These are phyloP conservation scores for Spergularia marina DNA, from an alignment of 148 eudicot genomes.

Conservation along the genomic window DNA sequence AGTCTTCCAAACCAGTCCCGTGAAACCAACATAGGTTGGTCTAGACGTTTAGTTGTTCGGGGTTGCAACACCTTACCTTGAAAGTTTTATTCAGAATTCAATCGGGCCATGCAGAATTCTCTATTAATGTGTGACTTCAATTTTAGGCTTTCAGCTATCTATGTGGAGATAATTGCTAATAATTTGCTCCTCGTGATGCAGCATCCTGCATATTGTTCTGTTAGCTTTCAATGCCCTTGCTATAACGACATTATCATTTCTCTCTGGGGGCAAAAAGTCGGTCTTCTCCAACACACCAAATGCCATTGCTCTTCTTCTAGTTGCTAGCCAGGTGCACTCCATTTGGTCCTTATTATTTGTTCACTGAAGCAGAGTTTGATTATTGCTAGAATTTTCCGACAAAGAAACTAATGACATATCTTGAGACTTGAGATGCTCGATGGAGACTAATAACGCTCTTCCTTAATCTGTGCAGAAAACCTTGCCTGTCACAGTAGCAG, in stretches of 20 bases:
- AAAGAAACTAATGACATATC: neutral
- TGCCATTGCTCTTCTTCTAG: conserved; percentile 68
- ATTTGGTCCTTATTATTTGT: neutral
- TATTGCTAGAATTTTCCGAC: neutral
- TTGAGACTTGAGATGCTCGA: neutral
- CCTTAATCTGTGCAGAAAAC: conserved; percentile 60
- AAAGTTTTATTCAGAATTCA: neutral
- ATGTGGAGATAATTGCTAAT: neutral
- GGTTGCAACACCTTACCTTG: neutral
- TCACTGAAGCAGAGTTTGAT: neutral
- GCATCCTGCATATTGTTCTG: conserved; percentile 64
- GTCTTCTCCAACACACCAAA: conserved; percentile 64
- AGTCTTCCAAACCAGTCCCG: neutral
- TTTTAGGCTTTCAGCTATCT: too few species aligned
- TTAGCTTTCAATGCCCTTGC: conserved; percentile 71
- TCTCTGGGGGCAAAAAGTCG: conserved; percentile 71
- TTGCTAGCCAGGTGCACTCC: conserved; percentile 83
- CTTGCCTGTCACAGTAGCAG: conserved; percentile 81
- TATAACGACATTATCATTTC: conserved; percentile 46
- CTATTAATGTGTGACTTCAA: neutral
- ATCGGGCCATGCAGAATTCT: neutral
- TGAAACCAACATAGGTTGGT: neutral
- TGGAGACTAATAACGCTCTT: neutral
- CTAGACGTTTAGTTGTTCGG: neutral
- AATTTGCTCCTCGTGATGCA: conserved; percentile 34